A percentile compares a stretch with the other conserved stretches of the same genome.
Conservation (phyloP, 2,329 filamentous ascomycete genomes). For the Dothistroma septosporum region DNA sequence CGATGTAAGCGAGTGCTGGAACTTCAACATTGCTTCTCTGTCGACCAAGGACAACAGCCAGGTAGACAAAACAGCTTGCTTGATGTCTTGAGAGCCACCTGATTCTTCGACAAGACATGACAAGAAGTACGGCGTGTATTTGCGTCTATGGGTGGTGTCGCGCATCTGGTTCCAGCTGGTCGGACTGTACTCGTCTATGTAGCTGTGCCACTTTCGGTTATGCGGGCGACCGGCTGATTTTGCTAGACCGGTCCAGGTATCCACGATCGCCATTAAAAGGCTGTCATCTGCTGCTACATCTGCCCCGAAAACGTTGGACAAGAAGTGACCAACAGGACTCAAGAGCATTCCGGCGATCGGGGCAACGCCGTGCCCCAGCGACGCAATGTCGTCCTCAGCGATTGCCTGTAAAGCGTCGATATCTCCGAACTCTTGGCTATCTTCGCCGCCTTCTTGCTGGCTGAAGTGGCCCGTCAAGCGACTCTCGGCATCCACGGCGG, state of each 20-base stretch:
- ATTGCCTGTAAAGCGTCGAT: conserved; percentile 52
- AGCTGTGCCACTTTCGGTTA: conserved; percentile 52
- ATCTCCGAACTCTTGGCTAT: conserved; percentile 63
- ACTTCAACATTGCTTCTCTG: conserved; percentile 57
- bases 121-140: conserved; percentile 45
- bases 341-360: conserved; percentile 43
- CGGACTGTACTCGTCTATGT: conserved; percentile 51
- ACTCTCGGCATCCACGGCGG: conserved; percentile 35
- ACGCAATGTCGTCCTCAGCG: conserved; percentile 4
- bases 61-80: conserved; percentile 46
- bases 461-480: conserved; percentile 14
- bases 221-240: conserved; percentile 40
- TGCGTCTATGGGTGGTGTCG: conserved; percentile 44
- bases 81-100: conserved; percentile 43
- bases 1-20: conserved; percentile 56
- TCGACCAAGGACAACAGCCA: conserved; percentile 57
- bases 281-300: conserved; percentile 53
- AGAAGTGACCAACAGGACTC: conserved; percentile 49
- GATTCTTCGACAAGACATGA: conserved; percentile 40
- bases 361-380: background rate
- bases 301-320: conserved; percentile 60
- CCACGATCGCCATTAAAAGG: conserved; percentile 49
- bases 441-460: conserved; percentile 46
- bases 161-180: conserved; percentile 49
- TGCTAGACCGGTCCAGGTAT: conserved; percentile 53